Conservation (phyloP, 2,329 filamentous ascomycete species). For the Fusarium sublunatum region DNA sequence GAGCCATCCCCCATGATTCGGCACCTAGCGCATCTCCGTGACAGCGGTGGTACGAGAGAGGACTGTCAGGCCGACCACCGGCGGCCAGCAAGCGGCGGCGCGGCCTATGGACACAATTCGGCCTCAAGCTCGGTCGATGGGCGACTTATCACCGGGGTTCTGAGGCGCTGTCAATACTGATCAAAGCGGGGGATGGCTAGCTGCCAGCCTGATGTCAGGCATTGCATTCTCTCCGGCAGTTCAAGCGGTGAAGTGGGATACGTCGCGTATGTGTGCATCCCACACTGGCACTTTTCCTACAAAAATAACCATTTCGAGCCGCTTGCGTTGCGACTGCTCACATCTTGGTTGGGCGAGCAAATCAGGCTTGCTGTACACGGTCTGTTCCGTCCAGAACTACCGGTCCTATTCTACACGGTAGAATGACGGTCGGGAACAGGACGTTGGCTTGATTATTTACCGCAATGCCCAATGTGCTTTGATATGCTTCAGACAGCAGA, state of each 20-base stretch:
- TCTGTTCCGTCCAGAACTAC: slow-evolving; percentile 11
- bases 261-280: background rate
- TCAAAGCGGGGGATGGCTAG: slow-evolving; percentile 11
- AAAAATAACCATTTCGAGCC: slow-evolving; percentile 13
- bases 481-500: slow-evolving; percentile 8
- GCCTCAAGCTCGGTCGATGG: slow-evolving; percentile 15
- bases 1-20: slow-evolving; percentile 17
- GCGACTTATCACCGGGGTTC: slow-evolving; percentile 12
- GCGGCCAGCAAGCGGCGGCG: slow-evolving; percentile 12
- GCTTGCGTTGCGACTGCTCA: slow-evolving; percentile 4
- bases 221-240: background rate
- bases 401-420: slow-evolving; percentile 5
- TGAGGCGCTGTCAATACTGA: slow-evolving; percentile 16
- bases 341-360: slow-evolving; percentile 3
- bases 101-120: slow-evolving; percentile 21
- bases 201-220: slow-evolving; percentile 2
- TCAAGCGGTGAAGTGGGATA: slow-evolving; percentile 11
- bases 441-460: slow-evolving; percentile 10
- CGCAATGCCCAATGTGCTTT: slow-evolving; percentile 11
- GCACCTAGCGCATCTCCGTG: slow-evolving; percentile 28
- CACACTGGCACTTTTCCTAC: slow-evolving; percentile 7
- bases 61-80: slow-evolving; percentile 24
- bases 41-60: slow-evolving; percentile 18
- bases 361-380: slow-evolving; percentile 5
- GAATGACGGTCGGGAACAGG: slow-evolving; percentile 2